These are phyloP conservation scores for Yamadazyma spencermartinsiae DNA, from an alignment of 1,139 yeast genomes.

Conservation along the genomic window DNA sequence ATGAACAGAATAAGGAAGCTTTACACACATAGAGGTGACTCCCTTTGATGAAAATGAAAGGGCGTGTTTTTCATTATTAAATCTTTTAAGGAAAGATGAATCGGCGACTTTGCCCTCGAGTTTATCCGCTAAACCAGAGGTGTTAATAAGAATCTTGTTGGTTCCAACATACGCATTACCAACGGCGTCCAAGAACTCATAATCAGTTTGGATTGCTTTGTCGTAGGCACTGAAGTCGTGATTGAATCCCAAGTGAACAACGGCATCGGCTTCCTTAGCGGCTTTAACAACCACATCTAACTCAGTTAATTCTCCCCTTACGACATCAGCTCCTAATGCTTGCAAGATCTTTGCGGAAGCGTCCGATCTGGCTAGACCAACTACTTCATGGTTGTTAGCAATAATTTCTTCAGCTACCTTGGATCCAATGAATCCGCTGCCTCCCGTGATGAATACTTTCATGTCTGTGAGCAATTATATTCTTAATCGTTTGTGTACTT, in stretches of 20 bases:
- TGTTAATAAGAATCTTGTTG: conserved; percentile 19
- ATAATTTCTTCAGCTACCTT: conserved; percentile 24
- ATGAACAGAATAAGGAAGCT: conserved; percentile 30
- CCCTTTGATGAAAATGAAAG: conserved; percentile 17
- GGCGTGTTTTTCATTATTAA: conserved; percentile 6
- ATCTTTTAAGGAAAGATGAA: conserved; percentile 1
- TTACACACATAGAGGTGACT: conserved; percentile 18
- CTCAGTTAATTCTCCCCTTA: conserved; percentile 24
- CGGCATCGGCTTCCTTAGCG: conserved; percentile 29
- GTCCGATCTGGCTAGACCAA: conserved; percentile 37
- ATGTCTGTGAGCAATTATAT: no score
- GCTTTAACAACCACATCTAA: conserved; percentile 22
- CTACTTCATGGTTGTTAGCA: conserved; percentile 28
- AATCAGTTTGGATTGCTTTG: conserved; percentile 17
- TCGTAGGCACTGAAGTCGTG: conserved; percentile 21
- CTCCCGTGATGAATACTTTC: conserved; percentile 39
- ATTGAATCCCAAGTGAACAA: conserved; percentile 30
- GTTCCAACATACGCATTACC: conserved; percentile 22
- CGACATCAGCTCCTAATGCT: conserved; percentile 17
- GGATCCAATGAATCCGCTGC: conserved; percentile 41
- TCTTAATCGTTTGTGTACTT: no score
- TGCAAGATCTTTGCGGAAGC: conserved; percentile 32
- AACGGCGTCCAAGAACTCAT: conserved; percentile 21
- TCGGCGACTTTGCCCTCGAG: conserved; percentile 1
- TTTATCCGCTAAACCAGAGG: conserved; percentile 20